Percentiles rank a stretch among this genome's conserved stretches.
Conservation (phyloP, 208 protist species). For the Phytomonas serpens region DNA sequence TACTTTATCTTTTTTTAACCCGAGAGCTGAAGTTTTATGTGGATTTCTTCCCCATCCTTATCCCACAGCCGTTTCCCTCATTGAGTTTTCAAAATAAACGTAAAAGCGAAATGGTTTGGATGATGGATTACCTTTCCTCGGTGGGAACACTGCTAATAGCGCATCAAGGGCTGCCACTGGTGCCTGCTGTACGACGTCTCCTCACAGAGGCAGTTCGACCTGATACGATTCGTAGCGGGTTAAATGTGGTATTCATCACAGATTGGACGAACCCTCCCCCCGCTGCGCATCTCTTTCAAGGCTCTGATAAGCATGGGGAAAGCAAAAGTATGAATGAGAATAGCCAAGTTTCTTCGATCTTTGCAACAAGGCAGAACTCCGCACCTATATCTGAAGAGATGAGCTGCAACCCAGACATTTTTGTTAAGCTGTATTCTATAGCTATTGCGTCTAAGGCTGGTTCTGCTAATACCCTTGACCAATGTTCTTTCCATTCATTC, state of each 20-base stretch:
- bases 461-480: not conserved
- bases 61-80: slow-evolving; percentile 8
- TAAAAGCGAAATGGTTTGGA: not conserved
- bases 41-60: slow-evolving; percentile 22
- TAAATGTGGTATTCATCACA: slow-evolving; percentile 37
- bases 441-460: not conserved
- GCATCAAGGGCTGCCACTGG: slow-evolving; percentile 34
- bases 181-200: slow-evolving; percentile 17
- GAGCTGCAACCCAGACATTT: not conserved
- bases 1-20: slow-evolving; percentile 61
- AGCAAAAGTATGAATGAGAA: not conserved
- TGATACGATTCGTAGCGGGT: slow-evolving; percentile 5
- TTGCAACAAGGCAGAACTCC: not conserved
- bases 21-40: slow-evolving; percentile 36
- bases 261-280: slow-evolving; percentile 33
- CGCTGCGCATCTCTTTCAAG: not conserved
- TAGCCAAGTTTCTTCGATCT: not conserved
- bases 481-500: not conserved
- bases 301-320: not conserved
- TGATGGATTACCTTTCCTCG: slow-evolving; percentile 11
- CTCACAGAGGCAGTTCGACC: slow-evolving; percentile 20
- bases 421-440: not conserved
- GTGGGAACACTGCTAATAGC: slow-evolving; percentile 37
- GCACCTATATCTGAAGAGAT: not conserved
- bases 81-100: not conserved